phyloP scores from a whole-genome alignment of 2,329 filamentous ascomycete species.

The Arachnopeziza araneosa region DNA sequence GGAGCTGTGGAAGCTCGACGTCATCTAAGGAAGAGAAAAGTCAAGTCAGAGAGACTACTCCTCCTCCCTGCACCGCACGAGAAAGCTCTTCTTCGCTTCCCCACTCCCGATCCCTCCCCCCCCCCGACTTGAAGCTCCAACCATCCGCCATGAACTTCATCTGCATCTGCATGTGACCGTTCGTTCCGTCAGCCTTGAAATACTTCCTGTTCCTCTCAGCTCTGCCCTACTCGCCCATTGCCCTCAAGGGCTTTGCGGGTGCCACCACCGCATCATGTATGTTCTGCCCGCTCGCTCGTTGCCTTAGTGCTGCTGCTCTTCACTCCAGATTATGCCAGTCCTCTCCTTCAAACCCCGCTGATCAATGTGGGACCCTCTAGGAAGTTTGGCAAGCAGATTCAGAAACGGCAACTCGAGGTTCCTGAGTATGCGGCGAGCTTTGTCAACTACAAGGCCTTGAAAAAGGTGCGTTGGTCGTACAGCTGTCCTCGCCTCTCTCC shows the following conservation, averaged over 20 bases:
- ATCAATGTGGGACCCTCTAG: constrained; percentile 41
- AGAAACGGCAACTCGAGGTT: constrained; percentile 97
- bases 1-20: not conserved
- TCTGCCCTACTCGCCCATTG: constrained; percentile 15
- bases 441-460: constrained; percentile 98
- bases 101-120: not conserved
- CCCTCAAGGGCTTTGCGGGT: constrained; percentile 22
- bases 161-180: not conserved
- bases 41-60: not conserved
- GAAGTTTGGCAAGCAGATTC: constrained; percentile 99
- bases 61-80: not conserved
- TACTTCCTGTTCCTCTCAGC: constrained; percentile 9
- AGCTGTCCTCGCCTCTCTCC: constrained; percentile 2
- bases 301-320: constrained; percentile 1
- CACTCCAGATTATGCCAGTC: constrained; percentile 3
- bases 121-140: not conserved
- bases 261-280: constrained; percentile 29
- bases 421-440: constrained; percentile 99
- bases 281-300: constrained; percentile 16
- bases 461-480: constrained; percentile 64
- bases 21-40: not conserved
- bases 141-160: not conserved
- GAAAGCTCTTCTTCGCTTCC: not conserved
- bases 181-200: constrained; percentile 6
- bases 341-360: constrained; percentile 5